Percentiles rank a stretch among this genome's conserved stretches.
Evolutionary conservation across 495 filamentous ascomycete genomes (phyloP).

Genomic region (Ramalina intermedia): DNA sequence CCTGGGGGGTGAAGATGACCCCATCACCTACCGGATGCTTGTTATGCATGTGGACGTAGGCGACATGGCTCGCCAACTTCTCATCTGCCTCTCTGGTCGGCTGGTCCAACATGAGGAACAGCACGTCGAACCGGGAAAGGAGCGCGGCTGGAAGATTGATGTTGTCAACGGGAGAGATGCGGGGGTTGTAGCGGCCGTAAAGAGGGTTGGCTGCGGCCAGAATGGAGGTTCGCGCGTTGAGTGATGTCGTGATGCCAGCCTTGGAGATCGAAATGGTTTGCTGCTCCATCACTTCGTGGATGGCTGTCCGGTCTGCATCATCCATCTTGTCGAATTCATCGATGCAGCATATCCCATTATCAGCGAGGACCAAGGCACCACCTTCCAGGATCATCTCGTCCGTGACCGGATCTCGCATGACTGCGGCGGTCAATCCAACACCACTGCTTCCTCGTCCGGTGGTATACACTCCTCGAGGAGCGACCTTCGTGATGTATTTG

Average conservation of each 20-base stretch:
- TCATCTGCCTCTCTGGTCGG: conserved; percentile 79
- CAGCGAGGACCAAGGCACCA: conserved; percentile 85
- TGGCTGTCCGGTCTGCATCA: conserved; percentile 86
- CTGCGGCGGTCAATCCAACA: conserved; percentile 92
- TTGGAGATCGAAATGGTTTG: conserved; percentile 99
- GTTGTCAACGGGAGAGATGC: conserved; percentile 91
- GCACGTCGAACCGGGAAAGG: conserved; percentile 89
- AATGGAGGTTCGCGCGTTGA: conserved; percentile 93
- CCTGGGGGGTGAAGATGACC: conserved; percentile 73
- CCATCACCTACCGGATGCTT: conserved; percentile 68
- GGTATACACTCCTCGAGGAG: conserved; percentile 92
- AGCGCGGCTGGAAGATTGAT: conserved; percentile 95
- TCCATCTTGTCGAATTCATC: conserved; percentile 99
- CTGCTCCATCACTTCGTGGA: conserved; percentile 99
- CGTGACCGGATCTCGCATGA: conserved; percentile 96
- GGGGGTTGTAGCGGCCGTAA: conserved; percentile 95
- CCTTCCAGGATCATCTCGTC: conserved; percentile 99
- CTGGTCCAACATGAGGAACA: conserved; percentile 92
- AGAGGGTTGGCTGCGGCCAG: conserved; percentile 96
- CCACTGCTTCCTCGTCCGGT: conserved; percentile 92
- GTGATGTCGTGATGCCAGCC: conserved; percentile 87
- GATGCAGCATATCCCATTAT: conserved; percentile 98
- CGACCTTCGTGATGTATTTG: conserved; percentile 97
- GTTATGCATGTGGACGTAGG: conserved; percentile 95
- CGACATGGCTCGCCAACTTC: conserved; percentile 87